Conservation (phyloP, 352 stramenopile species). For the Globisporangium orthogonon region DNA sequence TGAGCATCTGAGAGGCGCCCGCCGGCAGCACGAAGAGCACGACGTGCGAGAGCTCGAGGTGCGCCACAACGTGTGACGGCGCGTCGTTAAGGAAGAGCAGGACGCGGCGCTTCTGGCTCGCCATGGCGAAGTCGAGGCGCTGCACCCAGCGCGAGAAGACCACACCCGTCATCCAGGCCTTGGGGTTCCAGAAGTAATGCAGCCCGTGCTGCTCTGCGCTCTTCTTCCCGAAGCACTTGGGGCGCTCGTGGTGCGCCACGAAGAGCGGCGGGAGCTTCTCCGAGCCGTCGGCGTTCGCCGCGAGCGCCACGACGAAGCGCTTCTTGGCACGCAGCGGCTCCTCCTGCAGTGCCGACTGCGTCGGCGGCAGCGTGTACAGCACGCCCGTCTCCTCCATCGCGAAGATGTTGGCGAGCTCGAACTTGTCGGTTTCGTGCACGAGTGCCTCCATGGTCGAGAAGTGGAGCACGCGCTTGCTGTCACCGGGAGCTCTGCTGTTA, state of each 20-base stretch:
- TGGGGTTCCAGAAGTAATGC: constrained; percentile 82
- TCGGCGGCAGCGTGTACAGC: constrained; percentile 64
- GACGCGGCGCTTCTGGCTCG: constrained; percentile 66
- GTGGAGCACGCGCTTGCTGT: constrained; percentile 34
- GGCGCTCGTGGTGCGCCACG: constrained; percentile 72
- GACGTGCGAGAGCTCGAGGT: constrained; percentile 73
- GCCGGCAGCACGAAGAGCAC: constrained; percentile 54
- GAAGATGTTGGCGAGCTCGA: constrained; percentile 66
- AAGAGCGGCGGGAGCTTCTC: constrained; percentile 79
- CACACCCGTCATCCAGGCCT: constrained; percentile 79
- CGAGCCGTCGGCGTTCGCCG: constrained; percentile 60
- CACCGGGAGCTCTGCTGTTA: background rate
- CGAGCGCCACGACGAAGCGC: constrained; percentile 57
- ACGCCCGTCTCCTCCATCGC: constrained; percentile 70
- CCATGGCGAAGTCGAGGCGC: constrained; percentile 75
- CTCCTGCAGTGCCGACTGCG: constrained; percentile 34
- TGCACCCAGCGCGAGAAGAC: constrained; percentile 83
- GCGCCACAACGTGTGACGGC: constrained; percentile 64
- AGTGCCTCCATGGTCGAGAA: constrained; percentile 62
- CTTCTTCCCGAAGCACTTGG: constrained; percentile 74
- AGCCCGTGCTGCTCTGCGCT: constrained; percentile 70
- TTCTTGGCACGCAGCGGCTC: constrained; percentile 62
- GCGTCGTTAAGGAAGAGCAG: constrained; percentile 76
- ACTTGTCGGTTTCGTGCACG: constrained; percentile 63
- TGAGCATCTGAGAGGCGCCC: constrained; percentile 47